Evolutionary conservation across 192 early-diverging fungal genomes (phyloP).

Genomic region (Coemansia sp.): DNA sequence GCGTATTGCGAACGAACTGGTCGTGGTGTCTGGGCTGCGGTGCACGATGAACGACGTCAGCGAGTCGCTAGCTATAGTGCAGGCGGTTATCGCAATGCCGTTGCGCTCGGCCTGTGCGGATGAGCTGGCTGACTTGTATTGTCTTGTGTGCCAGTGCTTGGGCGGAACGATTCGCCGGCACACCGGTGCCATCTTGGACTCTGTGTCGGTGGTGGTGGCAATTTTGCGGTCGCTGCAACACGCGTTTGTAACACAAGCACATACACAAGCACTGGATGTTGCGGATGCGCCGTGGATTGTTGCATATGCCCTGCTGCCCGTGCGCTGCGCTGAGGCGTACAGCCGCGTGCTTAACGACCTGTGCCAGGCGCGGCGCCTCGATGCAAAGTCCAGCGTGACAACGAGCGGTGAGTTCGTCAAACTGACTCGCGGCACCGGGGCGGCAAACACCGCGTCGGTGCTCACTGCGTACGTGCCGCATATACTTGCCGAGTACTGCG

Average conservation of each 20-base stretch:
- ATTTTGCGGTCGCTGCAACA: constrained; percentile 33
- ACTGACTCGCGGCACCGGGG: constrained; percentile 39
- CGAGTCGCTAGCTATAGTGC: constrained; percentile 25
- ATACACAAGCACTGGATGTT: constrained; percentile 5
- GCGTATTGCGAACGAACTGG: constrained; percentile 20
- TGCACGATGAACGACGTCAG: constrained; percentile 36
- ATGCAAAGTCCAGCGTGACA: neutral
- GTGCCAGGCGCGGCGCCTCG: constrained; percentile 16
- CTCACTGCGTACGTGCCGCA: constrained; percentile 29
- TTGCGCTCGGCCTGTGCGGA: neutral
- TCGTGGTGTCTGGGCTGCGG: constrained; percentile 25
- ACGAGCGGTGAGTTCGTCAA: constrained; percentile 19
- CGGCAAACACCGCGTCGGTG: constrained; percentile 27
- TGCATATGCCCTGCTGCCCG: constrained; percentile 29
- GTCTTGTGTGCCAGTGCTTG: constrained; percentile 18
- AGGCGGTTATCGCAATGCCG: constrained; percentile 15
- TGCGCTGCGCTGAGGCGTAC: constrained; percentile 40
- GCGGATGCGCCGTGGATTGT: constrained; percentile 39
- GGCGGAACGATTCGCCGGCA: constrained; percentile 30
- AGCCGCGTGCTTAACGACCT: constrained; percentile 32
- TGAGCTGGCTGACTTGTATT: constrained; percentile 15
- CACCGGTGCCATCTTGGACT: constrained; percentile 23
- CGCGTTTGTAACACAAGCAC: constrained; percentile 36
- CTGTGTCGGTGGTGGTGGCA: constrained; percentile 20
- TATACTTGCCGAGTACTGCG: constrained; percentile 49